A percentile compares a stretch with the other conserved stretches of the same genome.
Conservation (phyloP, 2,329 filamentous ascomycete species). For the Claviceps sp. region DNA sequence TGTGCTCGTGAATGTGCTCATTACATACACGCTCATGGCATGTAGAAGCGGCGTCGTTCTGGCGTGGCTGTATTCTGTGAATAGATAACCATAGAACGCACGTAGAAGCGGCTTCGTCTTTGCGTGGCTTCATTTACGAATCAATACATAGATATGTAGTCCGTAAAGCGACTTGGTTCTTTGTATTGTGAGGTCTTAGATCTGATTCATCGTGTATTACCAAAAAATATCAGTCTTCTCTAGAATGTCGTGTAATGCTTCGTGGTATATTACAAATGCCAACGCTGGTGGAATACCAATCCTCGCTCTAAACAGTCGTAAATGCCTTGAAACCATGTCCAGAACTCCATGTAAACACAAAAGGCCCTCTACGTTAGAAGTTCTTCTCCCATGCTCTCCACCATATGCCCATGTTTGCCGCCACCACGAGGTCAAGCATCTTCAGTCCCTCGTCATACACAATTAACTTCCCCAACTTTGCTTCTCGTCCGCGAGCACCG, state of each 20-base stretch:
- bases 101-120: no score
- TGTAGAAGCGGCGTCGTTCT: no score
- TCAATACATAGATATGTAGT: no score
- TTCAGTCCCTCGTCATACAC: conserved; percentile 81
- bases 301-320: not conserved
- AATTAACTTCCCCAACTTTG: conserved; percentile 88
- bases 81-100: no score
- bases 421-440: conserved; percentile 88
- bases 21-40: no score
- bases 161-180: no score
- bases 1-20: no score
- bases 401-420: conserved; percentile 85
- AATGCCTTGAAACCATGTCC: not conserved
- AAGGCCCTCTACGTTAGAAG: conserved; percentile 15
- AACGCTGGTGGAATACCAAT: not conserved
- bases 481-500: conserved; percentile 70
- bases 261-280: not conserved
- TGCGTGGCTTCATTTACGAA: no score
- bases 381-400: conserved; percentile 72
- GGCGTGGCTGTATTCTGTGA: no score
- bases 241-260: not conserved
- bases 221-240: no score
- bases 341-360: not conserved
- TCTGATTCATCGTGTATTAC: no score
- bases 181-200: no score